Percentiles rank a stretch among this genome's conserved stretches.
Evolutionary conservation across 306 rosid genomes (phyloP).

Genomic region (Mimosa pudica): DNA sequence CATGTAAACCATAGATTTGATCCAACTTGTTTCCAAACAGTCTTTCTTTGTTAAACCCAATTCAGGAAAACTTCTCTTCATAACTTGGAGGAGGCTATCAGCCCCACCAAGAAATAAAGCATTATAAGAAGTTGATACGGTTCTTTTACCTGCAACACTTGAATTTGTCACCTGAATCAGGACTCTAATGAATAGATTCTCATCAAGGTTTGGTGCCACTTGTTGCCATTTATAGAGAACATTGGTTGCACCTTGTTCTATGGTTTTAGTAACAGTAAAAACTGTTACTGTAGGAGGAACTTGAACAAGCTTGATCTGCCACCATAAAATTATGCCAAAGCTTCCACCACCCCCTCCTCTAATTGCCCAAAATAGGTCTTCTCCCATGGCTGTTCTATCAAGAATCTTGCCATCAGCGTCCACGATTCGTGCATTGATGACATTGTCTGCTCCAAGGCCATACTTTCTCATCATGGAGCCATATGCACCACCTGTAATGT

Average conservation of each 20-base stretch:
- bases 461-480: conserved; percentile 65
- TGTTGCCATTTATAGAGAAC: conserved; percentile 60
- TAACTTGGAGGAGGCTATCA: conserved; percentile 37
- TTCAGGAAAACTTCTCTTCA: conserved; percentile 58
- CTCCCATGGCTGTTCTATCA: conserved; percentile 65
- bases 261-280: conserved; percentile 43
- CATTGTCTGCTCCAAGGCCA: conserved; percentile 68
- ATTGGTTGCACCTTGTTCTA: conserved; percentile 50
- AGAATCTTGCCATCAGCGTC: conserved; percentile 58
- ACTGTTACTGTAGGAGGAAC: conserved; percentile 67
- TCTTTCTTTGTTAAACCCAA: conserved; percentile 52
- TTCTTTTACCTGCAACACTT: conserved; percentile 34
- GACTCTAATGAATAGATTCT: conserved; percentile 54
- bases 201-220: conserved; percentile 46
- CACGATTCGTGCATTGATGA: conserved; percentile 55
- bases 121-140: conserved; percentile 35
- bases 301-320: conserved; percentile 63
- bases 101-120: conserved; percentile 57
- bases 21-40: conserved; percentile 65
- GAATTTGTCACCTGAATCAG: conserved; percentile 33
- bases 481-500: conserved; percentile 73
- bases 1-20: conserved; percentile 57
- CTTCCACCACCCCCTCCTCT: conserved; percentile 76
- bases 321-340: conserved; percentile 60
- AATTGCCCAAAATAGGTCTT: conserved; percentile 72